Evolutionary conservation across 257 asterid species (phyloP).

Genomic region (Paulownia fortunei): DNA sequence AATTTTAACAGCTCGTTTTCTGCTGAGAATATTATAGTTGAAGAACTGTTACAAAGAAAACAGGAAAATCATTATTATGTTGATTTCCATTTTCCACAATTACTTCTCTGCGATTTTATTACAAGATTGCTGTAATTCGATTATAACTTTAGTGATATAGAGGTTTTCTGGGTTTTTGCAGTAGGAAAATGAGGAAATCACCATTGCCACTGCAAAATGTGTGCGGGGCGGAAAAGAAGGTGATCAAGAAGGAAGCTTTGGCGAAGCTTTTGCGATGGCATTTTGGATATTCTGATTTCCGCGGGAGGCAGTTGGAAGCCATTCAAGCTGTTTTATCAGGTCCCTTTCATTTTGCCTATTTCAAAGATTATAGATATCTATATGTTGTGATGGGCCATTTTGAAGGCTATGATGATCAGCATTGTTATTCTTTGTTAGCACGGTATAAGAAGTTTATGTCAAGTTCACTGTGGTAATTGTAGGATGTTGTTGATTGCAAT

Average conservation of each 20-base stretch:
- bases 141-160: background rate
- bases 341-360: slow-evolving; percentile 28
- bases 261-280: slow-evolving; percentile 96
- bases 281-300: slow-evolving; percentile 86
- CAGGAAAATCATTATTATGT: background rate
- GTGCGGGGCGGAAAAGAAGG: slow-evolving; percentile 58
- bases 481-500: slow-evolving; percentile 18
- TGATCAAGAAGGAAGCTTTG: slow-evolving; percentile 74
- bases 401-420: slow-evolving; percentile 14
- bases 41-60: background rate
- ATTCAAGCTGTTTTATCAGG: slow-evolving; percentile 97
- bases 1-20: background rate
- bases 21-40: background rate
- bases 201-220: slow-evolving; percentile 67
- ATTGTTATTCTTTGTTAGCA: background rate
- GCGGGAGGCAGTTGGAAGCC: slow-evolving; percentile 93
- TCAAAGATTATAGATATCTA: background rate
- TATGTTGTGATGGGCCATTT: background rate
- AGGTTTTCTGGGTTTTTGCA: slow-evolving; percentile 13
- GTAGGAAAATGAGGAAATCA: slow-evolving; percentile 70
- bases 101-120: background rate
- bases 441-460: background rate
- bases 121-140: background rate
- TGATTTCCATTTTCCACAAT: background rate
- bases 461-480: background rate